Evolutionary conservation across 2,329 filamentous ascomycete species (phyloP), one percentile per base, ranked within the genome.

Genomic region (Penicillium sp.): DNA sequence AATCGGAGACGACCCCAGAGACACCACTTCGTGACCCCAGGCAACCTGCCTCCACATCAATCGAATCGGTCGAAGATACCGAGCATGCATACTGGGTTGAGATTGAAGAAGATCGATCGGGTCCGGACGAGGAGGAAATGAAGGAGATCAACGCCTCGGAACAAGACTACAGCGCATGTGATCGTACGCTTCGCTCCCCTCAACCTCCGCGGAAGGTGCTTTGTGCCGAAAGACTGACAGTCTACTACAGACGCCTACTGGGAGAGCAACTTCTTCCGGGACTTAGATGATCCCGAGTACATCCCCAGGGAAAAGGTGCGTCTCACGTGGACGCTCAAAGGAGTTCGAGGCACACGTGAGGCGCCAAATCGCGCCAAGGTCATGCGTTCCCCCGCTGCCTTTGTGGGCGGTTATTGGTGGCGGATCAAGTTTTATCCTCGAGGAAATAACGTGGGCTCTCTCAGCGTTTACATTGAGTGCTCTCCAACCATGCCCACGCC

Each of bases 381-480:
- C 53, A 80, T 83, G 75, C 76, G 75, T 28, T 84, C 81, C 5
- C 77, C 74, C 0, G 61, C 73, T 5, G 76, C 80, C 9, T 74
- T 66, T 26, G 70, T 84, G 48, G 81, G 79, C 18, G 80, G 78
- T 18, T 76, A 79, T 51, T 80, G 82, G 60, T 84, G 81, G 81
- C 80, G 77, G 47, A 79, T 84, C 68, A 84, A 84, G 62, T 80
- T 83, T 60, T 83, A 80, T 55, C 81, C 81, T 2, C 74, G 75
- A 39, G 81, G 81, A 18, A 82, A 83, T 57, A 76, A 78, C 53
- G 75, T 77, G 2, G 74, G 76, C 35, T 78, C 78, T 29, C 61
- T 83, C 45, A 82, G 80, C 54, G 71, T 82, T 25, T 84, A 83
- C 55, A 66, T 84, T 33, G 80, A 83, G 60, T 82, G 79, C 59